Conservation (phyloP, 345 rosid species). For the Pistacia atlantica region DNA sequence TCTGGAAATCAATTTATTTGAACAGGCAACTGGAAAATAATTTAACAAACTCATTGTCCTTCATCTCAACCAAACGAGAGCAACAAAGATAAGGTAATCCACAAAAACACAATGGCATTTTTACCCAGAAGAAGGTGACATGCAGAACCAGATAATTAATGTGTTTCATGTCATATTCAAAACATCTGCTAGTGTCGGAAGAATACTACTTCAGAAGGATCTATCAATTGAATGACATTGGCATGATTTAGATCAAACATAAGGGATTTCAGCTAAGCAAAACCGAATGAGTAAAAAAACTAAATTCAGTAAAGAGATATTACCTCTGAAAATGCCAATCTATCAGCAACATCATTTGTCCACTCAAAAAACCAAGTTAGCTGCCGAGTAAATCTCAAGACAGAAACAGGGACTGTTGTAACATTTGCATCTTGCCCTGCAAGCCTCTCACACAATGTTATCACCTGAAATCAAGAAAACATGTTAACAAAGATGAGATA, state of each 20-base stretch:
- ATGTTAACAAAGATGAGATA: neutral
- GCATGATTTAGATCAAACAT: neutral
- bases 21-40: neutral
- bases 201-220: neutral
- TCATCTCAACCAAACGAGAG: neutral
- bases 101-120: too few species aligned
- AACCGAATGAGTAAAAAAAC: neutral
- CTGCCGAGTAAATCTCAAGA: constrained; percentile 80
- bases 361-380: constrained; percentile 80
- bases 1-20: neutral
- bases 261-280: neutral
- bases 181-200: neutral
- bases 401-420: constrained; percentile 86
- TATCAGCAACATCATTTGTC: constrained; percentile 96
- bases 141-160: neutral
- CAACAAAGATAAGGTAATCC: too few species aligned
- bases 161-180: too few species aligned
- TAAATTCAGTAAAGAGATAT: neutral
- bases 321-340: constrained; percentile 97
- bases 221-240: neutral
- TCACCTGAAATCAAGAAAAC: constrained; percentile 55
- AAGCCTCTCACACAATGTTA: constrained; percentile 89
- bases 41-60: neutral
- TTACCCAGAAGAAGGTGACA: neutral
- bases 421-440: constrained; percentile 99